Conservation (phyloP, 148 eudicot genomes). For the Chenopodium suecicum region DNA sequence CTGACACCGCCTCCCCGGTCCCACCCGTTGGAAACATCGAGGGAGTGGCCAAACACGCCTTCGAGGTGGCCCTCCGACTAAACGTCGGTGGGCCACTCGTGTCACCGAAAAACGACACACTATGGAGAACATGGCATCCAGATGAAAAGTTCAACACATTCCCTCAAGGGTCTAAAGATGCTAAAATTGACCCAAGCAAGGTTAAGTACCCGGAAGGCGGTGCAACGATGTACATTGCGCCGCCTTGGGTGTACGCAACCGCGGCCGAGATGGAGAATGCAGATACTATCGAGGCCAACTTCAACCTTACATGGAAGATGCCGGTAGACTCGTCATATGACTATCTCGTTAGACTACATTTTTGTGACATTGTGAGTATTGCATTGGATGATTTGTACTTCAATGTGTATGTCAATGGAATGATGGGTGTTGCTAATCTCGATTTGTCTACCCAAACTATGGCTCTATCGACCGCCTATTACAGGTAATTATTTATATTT, state of each 20-base stretch:
- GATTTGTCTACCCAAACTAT: conserved; percentile 50
- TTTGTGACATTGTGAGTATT: conserved; percentile 58
- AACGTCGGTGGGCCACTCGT: conserved; percentile 59
- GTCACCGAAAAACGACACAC: conserved; percentile 50
- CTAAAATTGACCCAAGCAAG: conserved; percentile 26
- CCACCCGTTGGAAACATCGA: conserved; percentile 29
- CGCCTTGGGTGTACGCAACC: conserved; percentile 47
- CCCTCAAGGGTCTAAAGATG: conserved; percentile 40
- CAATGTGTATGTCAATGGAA: conserved; percentile 53
- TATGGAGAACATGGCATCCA: conserved; percentile 51
- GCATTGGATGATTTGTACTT: conserved; percentile 46
- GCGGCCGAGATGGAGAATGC: conserved; percentile 47
- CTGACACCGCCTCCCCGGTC: conserved; percentile 36
- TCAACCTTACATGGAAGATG: conserved; percentile 60
- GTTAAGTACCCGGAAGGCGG: conserved; percentile 46
- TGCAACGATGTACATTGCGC: conserved; percentile 47
- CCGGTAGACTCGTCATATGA: conserved; percentile 50
- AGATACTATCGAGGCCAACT: conserved; percentile 27
- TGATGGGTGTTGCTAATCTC: conserved; percentile 40
- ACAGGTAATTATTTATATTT: conserved; percentile 13
- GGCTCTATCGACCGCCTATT: conserved; percentile 50
- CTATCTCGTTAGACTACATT: conserved; percentile 57
- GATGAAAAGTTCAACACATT: conserved; percentile 39
- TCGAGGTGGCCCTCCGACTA: conserved; percentile 43
- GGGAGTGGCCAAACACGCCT: conserved; percentile 31